Evolutionary conservation across 371 early-diverging fungal species (phyloP).

Genomic region (Gilbertella persicaria): DNA sequence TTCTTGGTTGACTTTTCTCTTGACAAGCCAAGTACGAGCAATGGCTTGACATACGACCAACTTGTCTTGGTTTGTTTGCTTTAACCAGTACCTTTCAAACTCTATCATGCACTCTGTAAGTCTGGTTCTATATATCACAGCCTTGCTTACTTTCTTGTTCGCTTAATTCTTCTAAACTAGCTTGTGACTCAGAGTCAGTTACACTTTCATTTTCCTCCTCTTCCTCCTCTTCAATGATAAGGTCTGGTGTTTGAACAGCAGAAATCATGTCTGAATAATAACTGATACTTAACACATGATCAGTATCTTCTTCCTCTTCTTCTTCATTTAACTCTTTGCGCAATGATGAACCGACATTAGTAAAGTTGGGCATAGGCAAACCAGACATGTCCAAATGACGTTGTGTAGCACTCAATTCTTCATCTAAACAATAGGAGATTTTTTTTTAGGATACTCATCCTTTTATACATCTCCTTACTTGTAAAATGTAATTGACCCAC

Average conservation of each 20-base stretch:
- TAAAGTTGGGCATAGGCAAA: slow-evolving; percentile 82
- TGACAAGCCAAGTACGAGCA: slow-evolving; percentile 55
- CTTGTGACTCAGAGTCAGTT: neutral
- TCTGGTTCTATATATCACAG: neutral
- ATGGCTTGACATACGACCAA: slow-evolving; percentile 58
- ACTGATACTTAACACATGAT: neutral
- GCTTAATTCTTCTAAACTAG: slow-evolving; percentile 1
- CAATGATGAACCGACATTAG: slow-evolving; percentile 72
- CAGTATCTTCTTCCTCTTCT: slow-evolving; percentile 20
- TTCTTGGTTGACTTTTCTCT: slow-evolving; percentile 32
- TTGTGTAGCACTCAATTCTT: slow-evolving; percentile 83
- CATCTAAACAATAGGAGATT: slow-evolving; percentile 48
- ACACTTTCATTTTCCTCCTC: neutral
- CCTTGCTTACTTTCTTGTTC: slow-evolving; percentile 1
- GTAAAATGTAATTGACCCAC: slow-evolving; percentile 92
- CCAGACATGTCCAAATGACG: slow-evolving; percentile 81
- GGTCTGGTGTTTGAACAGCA: slow-evolving; percentile 33
- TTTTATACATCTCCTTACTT: slow-evolving; percentile 40
- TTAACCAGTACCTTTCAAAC: slow-evolving; percentile 23
- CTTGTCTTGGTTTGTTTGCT: slow-evolving; percentile 30
- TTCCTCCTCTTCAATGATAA: slow-evolving; percentile 46
- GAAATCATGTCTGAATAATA: neutral
- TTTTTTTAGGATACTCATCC: neutral
- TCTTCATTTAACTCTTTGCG: slow-evolving; percentile 60
- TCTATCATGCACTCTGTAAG: neutral